Percentiles rank a stretch among this genome's conserved stretches.
phyloP scores from a whole-genome alignment of 2,329 filamentous ascomycete genomes.

The Tolypocladium ophioglossoides region DNA sequence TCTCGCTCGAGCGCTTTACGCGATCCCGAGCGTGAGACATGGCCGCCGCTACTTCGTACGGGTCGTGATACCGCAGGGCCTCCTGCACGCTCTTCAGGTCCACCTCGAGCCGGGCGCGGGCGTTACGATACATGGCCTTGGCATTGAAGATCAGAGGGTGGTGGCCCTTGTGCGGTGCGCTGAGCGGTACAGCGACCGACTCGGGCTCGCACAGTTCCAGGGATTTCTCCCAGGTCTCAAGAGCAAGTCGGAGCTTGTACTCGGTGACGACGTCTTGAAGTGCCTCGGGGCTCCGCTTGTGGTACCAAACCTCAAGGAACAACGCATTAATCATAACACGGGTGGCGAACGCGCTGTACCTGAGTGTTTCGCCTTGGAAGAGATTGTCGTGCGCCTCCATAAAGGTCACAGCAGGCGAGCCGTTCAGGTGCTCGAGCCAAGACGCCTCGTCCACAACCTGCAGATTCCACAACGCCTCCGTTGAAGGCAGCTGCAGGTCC shows the following conservation, averaged over 20 bases:
- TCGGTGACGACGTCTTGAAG: slow-evolving; percentile 95
- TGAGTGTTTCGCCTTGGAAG: slow-evolving; percentile 82
- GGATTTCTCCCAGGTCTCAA: slow-evolving; percentile 99
- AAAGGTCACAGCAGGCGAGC: slow-evolving; percentile 70
- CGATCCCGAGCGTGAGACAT: slow-evolving; percentile 93
- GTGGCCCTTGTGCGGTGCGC: slow-evolving; percentile 90
- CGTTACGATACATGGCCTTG: slow-evolving; percentile 93
- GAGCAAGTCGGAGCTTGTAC: slow-evolving; percentile 88
- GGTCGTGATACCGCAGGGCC: slow-evolving; percentile 91
- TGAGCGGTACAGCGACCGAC: slow-evolving; percentile 76
- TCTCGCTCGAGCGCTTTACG: slow-evolving; percentile 89
- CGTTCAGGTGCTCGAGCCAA: slow-evolving; percentile 73
- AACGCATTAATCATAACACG: slow-evolving; percentile 98
- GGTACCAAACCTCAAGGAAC: slow-evolving; percentile 97
- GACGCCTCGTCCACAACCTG: slow-evolving; percentile 64
- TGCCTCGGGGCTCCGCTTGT: slow-evolving; percentile 96
- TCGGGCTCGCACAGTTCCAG: slow-evolving; percentile 90
- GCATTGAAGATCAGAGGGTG: slow-evolving; percentile 97
- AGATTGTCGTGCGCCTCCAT: slow-evolving; percentile 90
- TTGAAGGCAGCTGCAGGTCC: slow-evolving; percentile 81
- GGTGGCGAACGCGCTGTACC: slow-evolving; percentile 93
- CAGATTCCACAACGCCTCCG: slow-evolving; percentile 89
- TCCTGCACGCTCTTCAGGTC: slow-evolving; percentile 95
- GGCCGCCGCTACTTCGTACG: slow-evolving; percentile 90
- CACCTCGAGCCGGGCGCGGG: slow-evolving; percentile 82